Evolutionary conservation across 306 rosid species (phyloP), one percentile per base, ranked within the genome.

Genomic region (Malus sieversii): DNA sequence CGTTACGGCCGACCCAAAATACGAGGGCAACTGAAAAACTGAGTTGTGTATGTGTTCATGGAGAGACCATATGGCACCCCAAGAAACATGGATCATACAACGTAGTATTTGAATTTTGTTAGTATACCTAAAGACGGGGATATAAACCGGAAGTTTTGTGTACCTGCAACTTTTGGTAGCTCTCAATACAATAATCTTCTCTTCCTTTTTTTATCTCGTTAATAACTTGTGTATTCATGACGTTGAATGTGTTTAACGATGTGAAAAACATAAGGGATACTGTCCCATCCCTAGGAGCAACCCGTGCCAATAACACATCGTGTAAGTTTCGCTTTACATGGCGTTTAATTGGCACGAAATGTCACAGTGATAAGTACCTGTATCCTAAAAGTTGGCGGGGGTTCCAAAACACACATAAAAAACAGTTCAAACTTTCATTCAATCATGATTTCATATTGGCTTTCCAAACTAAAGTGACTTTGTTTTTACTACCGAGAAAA

Each of bases 1-100:
- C 29, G 79, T 72, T 70, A 78, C 72, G 42, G 81, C 86, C 15
- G 77, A 83, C 48, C 76, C 81, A 15, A 83, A 79, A 68, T 83
- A 67, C n/a, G 84, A 76, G 70, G 81, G 86, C 64, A 52, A 35
- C 80, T 76, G 65, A 35, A 16, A 16, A 52, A 1, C 59, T 2
- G 22, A 48, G 6, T n/a, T 10, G 0, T 18, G 29, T 29, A 44
- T 38, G 42, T 22, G 65, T 15, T 27, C 19, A 27, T 4, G 60
- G 45, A 74, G 15, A 38, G 15, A 16, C 58, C 58, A 4, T 27
- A 42, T 61, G 46, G 16, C 66, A 13, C 77, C 16, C 33, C 33
- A 22, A 18, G 20, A 11, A 22, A 44, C 71, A 11, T 30, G 18
- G 30, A 51, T 53, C 68, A 57, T 22, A n/a, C 71, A 64, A 23